Conservation (phyloP, 768 basidiomycete genomes). For the Mrakia gelida region DNA sequence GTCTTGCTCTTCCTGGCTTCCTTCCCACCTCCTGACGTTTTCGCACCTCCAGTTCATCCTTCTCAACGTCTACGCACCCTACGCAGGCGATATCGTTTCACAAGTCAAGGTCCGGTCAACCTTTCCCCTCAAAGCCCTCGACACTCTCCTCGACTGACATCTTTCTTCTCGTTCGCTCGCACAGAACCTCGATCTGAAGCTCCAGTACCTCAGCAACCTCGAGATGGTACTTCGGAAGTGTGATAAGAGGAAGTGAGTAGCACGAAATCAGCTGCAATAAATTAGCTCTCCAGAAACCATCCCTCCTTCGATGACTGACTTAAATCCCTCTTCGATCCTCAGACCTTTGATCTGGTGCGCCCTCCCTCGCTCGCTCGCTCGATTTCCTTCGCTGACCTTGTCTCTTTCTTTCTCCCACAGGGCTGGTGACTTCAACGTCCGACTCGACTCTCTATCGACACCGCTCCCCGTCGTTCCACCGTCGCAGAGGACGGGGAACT, state of each 20-base stretch:
- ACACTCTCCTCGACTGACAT: background rate
- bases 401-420: background rate
- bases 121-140: background rate
- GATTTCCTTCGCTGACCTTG: background rate
- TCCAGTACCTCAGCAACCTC: background rate
- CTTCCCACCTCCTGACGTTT: background rate
- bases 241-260: background rate
- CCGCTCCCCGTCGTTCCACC: background rate
- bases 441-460: background rate
- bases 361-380: background rate
- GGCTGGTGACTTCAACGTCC: constrained; percentile 3
- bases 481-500: background rate
- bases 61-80: background rate
- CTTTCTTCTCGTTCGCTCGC: background rate
- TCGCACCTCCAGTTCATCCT: background rate
- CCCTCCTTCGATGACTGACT: background rate
- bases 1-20: background rate
- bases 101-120: background rate
- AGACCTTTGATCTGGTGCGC: background rate
- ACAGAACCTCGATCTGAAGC: background rate
- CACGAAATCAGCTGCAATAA: background rate
- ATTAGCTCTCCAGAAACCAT: background rate
- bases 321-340: background rate
- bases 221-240: background rate
- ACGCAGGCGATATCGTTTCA: background rate